Evolutionary conservation across 106 monocot species (phyloP).

Genomic region (Dendrobium huoshanense): DNA sequence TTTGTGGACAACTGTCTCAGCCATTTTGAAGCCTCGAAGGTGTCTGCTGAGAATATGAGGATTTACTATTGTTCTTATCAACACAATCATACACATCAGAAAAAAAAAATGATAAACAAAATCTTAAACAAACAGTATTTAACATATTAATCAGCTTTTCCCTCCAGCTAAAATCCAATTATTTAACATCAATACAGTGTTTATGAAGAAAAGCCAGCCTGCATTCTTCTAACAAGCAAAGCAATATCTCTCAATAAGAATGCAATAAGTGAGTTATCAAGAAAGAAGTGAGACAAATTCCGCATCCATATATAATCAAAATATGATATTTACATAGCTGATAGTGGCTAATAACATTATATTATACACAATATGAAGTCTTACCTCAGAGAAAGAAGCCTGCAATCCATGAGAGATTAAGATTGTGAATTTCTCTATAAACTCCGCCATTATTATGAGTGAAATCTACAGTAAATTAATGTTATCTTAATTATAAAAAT

Average conservation of each 20-base stretch:
- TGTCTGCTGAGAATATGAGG: too few relatives aligned
- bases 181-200: neutral
- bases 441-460: too few relatives aligned
- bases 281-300: neutral
- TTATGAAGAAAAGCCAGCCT: slow-evolving; percentile 21
- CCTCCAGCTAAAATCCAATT: neutral
- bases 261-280: neutral
- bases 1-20: slow-evolving; percentile 65
- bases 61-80: too few relatives aligned
- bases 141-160: slow-evolving; percentile 1
- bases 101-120: too few relatives aligned
- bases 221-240: slow-evolving; percentile 54
- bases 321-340: neutral
- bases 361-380: neutral
- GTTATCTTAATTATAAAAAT: too few relatives aligned
- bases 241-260: neutral
- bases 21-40: too few relatives aligned
- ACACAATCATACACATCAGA: too few relatives aligned
- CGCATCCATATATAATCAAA: neutral
- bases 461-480: slow-evolving; percentile 31
- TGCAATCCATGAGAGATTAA: slow-evolving; percentile 29
- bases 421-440: too few relatives aligned
- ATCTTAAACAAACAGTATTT: neutral
- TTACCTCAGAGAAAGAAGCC: slow-evolving; percentile 88
- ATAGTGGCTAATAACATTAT: neutral